These are phyloP conservation scores for Trichoderma sp. DNA, from an alignment of 2,329 filamentous ascomycete genomes.

Conservation along the genomic window DNA sequence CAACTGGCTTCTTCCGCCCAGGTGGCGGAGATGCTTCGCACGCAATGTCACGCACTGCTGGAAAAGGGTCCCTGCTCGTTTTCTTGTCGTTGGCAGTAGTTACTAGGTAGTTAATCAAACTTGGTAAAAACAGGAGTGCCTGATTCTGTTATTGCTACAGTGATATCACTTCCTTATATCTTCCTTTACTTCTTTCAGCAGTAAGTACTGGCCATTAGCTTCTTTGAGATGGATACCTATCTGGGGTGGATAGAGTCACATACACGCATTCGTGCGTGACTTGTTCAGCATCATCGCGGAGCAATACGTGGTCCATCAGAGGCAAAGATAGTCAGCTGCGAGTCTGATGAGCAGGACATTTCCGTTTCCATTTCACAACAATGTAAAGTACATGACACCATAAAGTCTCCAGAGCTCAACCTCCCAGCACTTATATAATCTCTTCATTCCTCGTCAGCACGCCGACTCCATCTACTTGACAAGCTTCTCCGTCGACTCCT, in stretches of 20 bases:
- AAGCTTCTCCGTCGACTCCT: slow-evolving; percentile 55
- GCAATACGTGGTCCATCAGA: too few relatives aligned
- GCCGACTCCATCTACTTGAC: slow-evolving; percentile 31
- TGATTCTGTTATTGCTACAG: not conserved
- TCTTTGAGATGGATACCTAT: too few relatives aligned
- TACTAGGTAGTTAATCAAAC: slow-evolving; percentile 46
- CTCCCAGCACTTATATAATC: not conserved
- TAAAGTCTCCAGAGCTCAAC: not conserved
- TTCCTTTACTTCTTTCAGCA: not conserved
- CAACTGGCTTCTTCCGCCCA: slow-evolving; percentile 34
- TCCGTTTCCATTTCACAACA: not conserved
- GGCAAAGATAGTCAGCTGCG: not conserved
- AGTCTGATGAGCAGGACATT: not conserved
- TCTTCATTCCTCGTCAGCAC: not conserved
- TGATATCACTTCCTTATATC: not conserved
- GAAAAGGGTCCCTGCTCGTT: slow-evolving; percentile 44
- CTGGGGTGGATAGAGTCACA: too few relatives aligned
- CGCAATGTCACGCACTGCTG: slow-evolving; percentile 41
- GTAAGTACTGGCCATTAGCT: too few relatives aligned
- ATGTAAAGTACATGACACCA: too few relatives aligned
- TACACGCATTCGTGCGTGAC: too few relatives aligned
- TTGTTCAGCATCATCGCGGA: too few relatives aligned
- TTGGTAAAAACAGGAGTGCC: slow-evolving; percentile 30
- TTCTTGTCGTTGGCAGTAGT: slow-evolving; percentile 45
- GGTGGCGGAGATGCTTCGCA: slow-evolving; percentile 38